phyloP scores from a whole-genome alignment of 495 filamentous ascomycete genomes.

The Aspergillus conjunctus region DNA sequence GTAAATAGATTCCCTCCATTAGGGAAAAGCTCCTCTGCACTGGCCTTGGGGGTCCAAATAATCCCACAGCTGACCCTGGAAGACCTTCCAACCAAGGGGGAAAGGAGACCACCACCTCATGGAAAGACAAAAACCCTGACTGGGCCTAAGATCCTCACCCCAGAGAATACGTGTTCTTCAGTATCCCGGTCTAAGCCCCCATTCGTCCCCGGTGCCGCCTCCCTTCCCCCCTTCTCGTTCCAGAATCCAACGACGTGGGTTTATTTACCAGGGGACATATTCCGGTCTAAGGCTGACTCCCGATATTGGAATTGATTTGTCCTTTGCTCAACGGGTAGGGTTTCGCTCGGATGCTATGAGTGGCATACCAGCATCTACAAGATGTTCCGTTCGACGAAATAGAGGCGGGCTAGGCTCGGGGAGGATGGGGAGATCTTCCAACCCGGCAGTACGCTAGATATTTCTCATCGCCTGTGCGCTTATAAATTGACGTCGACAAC shows the following conservation, averaged over 20 bases:
- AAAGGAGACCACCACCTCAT: background rate
- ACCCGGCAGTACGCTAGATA: background rate
- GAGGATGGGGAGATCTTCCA: background rate
- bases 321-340: background rate
- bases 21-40: background rate
- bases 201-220: conserved; percentile 2
- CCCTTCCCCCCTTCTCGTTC: conserved; percentile 2
- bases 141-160: background rate
- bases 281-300: background rate
- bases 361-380: background rate
- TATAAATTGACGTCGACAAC: background rate
- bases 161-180: conserved; percentile 3
- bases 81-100: background rate
- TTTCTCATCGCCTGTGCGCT: background rate
- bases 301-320: background rate
- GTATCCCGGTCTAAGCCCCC: background rate
- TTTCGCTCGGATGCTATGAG: background rate
- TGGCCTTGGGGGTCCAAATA: background rate
- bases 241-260: conserved; percentile 8
- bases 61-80: background rate
- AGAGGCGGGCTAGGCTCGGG: conserved; percentile 6
- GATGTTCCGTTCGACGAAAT: conserved; percentile 7
- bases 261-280: background rate
- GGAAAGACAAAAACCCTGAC: background rate
- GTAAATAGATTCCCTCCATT: too few species aligned